Percentiles rank a stretch among this genome's conserved stretches.
Conservation (phyloP, 2,329 filamentous ascomycete genomes). For the Microascus cirrosus region DNA sequence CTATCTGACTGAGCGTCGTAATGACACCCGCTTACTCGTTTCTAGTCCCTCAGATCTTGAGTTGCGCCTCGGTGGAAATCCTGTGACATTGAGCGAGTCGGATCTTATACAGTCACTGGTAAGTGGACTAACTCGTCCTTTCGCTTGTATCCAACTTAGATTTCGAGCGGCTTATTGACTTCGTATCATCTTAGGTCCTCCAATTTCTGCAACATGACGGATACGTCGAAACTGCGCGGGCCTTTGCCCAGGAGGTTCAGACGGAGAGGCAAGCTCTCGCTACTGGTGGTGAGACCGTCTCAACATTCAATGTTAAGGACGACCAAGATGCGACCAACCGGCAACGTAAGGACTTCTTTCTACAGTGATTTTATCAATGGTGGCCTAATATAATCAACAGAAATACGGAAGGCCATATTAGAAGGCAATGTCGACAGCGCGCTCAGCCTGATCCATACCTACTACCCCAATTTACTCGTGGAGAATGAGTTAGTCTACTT, state of each 20-base stretch:
- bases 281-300: constrained; percentile 38
- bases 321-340: constrained; percentile 79
- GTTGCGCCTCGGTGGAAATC: constrained; percentile 22
- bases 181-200: constrained; percentile 34
- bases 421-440: constrained; percentile 89
- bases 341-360: constrained; percentile 50
- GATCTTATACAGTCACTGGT: constrained; percentile 73
- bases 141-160: not conserved
- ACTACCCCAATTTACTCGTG: constrained; percentile 70
- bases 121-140: constrained; percentile 10
- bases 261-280: constrained; percentile 61
- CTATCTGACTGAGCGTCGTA: not conserved
- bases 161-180: not conserved
- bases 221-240: constrained; percentile 84
- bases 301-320: constrained; percentile 58
- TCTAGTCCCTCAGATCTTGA: not conserved
- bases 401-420: constrained; percentile 75
- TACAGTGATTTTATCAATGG: not conserved
- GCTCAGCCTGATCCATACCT: constrained; percentile 66
- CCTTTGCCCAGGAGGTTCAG: constrained; percentile 74
- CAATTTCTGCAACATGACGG: constrained; percentile 93
- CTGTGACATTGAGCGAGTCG: constrained; percentile 53
- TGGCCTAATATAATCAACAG: constrained; percentile 28
- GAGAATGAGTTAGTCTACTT: constrained; percentile 82
- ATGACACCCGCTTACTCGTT: not conserved